These are phyloP conservation scores for Diaporthe citri DNA, from an alignment of 2,329 filamentous ascomycete species.

Conservation along the genomic window DNA sequence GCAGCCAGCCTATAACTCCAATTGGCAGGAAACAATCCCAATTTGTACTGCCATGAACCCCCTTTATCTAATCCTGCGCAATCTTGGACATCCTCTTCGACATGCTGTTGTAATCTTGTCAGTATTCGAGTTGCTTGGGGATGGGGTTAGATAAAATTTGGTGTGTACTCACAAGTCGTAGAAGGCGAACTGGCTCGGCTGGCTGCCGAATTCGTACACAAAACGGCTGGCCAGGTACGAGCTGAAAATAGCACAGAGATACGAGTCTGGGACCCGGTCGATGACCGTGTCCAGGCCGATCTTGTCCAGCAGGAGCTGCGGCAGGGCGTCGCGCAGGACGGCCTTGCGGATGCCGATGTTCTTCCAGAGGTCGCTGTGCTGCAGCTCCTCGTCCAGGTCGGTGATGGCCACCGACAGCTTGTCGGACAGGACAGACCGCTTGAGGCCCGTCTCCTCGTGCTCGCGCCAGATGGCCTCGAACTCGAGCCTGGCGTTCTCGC, in stretches of 20 bases:
- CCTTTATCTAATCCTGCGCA: constrained; percentile 24
- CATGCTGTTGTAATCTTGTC: constrained; percentile 67
- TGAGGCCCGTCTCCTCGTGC: constrained; percentile 82
- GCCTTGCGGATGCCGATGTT: constrained; percentile 82
- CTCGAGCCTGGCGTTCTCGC: constrained; percentile 90
- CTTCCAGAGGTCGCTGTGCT: constrained; percentile 92
- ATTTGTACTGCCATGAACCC: background rate
- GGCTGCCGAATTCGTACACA: constrained; percentile 94
- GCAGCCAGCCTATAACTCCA: constrained; percentile 22
- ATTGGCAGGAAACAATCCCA: background rate
- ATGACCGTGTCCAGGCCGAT: constrained; percentile 92
- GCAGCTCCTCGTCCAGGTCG: constrained; percentile 95
- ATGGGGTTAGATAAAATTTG: background rate
- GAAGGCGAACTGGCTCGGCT: constrained; percentile 96
- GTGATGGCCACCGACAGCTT: constrained; percentile 93
- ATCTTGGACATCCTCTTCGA: constrained; percentile 72
- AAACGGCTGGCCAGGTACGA: constrained; percentile 95
- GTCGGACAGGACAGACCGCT: constrained; percentile 91
- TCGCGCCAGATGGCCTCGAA: constrained; percentile 99
- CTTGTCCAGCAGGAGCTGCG: constrained; percentile 85
- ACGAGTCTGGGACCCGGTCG: constrained; percentile 87
- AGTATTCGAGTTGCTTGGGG: constrained; percentile 42
- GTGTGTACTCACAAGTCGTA: constrained; percentile 87
- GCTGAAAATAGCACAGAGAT: constrained; percentile 94
- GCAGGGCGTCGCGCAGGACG: constrained; percentile 87